Conservation (phyloP, 352 stramenopile species). For the Globisporangium cystogenes region DNA sequence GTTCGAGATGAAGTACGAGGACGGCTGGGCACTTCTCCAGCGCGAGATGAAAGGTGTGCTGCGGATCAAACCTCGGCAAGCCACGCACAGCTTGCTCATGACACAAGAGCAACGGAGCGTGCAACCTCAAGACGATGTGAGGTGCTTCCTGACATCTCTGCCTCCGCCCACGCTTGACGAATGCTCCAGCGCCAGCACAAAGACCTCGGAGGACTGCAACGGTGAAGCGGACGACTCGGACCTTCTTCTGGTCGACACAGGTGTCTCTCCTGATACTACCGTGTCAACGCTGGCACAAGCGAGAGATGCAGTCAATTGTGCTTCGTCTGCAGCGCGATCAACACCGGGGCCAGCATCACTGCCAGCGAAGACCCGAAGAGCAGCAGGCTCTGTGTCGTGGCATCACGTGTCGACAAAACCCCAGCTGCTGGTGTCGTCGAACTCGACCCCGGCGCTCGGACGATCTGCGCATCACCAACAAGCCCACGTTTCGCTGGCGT, state of each 20-base stretch:
- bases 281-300: neutral
- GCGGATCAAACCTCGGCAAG: constrained; percentile 6
- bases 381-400: constrained; percentile 16
- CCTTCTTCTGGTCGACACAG: neutral
- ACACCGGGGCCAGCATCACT: neutral
- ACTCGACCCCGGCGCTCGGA: constrained; percentile 4
- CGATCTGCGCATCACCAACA: neutral
- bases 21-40: constrained; percentile 8
- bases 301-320: neutral
- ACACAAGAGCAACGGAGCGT: neutral
- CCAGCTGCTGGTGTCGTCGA: constrained; percentile 29
- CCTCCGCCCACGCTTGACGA: neutral
- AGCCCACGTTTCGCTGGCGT: neutral
- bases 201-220: no score
- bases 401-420: constrained; percentile 44
- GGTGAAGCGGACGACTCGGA: neutral
- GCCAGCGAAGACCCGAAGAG: neutral
- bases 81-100: neutral
- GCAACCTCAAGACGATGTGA: constrained; percentile 5
- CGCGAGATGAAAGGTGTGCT: constrained; percentile 12
- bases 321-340: neutral
- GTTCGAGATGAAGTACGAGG: neutral
- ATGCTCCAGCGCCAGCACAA: neutral
- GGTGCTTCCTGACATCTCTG: constrained; percentile 22
- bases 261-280: neutral